phyloP scores from a whole-genome alignment of 345 rosid genomes.

The Acer campestre region DNA sequence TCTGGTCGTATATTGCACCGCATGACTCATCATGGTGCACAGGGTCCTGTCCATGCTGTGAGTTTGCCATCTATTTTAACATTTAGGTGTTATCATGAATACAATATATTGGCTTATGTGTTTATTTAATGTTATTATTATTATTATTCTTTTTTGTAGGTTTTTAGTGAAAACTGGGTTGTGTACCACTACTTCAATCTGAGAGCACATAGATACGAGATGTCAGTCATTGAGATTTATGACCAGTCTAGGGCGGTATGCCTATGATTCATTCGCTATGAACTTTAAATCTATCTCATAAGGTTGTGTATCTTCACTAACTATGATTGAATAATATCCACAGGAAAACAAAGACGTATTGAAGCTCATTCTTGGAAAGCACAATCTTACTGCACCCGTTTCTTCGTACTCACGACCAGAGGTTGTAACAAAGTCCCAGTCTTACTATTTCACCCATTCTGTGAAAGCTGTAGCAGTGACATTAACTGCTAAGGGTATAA shows the following conservation, averaged over 20 bases:
- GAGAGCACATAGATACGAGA: conserved; percentile 95
- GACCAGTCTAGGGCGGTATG: conserved; percentile 99
- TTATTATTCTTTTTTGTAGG: conserved; percentile 46
- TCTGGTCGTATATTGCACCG: conserved; percentile 94
- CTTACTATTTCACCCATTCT: conserved; percentile 90
- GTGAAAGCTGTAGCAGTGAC: conserved; percentile 87
- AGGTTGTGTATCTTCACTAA: background rate
- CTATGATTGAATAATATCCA: conserved; percentile 24
- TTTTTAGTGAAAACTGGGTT: conserved; percentile 98
- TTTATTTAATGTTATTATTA: conserved; percentile 1
- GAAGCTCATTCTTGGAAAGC: conserved; percentile 95
- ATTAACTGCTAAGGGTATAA: conserved; percentile 93
- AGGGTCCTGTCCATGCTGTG: conserved; percentile 95
- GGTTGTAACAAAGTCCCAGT: conserved; percentile 85
- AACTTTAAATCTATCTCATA: background rate
- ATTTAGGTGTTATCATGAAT: conserved; percentile 13
- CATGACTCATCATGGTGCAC: conserved; percentile 90
- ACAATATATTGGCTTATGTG: conserved; percentile 23
- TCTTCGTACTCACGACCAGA: conserved; percentile 90
- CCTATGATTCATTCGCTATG: background rate
- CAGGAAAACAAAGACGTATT: conserved; percentile 97
- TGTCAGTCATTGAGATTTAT: conserved; percentile 91
- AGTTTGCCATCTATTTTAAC: conserved; percentile 31
- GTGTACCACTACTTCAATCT: conserved; percentile 98
- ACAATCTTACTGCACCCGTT: conserved; percentile 82